These are phyloP conservation scores for Xylariaceae sp. DNA, from an alignment of 2,329 filamentous ascomycete species.

Conservation along the genomic window DNA sequence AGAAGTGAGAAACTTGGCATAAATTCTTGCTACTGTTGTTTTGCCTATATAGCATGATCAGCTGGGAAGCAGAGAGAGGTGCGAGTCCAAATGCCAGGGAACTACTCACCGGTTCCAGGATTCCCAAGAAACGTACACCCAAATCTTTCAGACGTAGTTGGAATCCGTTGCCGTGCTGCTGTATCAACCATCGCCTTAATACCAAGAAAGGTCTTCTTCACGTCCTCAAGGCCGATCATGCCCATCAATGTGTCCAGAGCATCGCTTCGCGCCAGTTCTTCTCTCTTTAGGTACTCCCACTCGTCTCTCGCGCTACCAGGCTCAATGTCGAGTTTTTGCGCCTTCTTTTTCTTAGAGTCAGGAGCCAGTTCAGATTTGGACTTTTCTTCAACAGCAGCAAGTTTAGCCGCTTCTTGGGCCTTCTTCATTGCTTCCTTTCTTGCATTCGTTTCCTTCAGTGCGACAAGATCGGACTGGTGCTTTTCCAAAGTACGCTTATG, in stretches of 20 bases:
- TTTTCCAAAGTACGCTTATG: not conserved
- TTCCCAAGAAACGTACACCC: constrained; percentile 61
- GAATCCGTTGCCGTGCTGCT: constrained; percentile 53
- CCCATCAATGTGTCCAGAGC: constrained; percentile 61
- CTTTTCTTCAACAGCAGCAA: not conserved
- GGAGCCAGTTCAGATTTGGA: not conserved
- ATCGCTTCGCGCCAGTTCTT: constrained; percentile 49
- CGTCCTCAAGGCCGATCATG: constrained; percentile 65
- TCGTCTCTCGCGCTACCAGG: constrained; percentile 40
- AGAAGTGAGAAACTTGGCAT: constrained; percentile 67
- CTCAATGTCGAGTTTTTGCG: not conserved
- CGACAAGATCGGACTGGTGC: not conserved
- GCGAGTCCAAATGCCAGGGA: not conserved
- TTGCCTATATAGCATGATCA: constrained; percentile 55
- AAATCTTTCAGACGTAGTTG: constrained; percentile 55
- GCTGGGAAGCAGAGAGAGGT: not conserved
- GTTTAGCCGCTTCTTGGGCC: not conserved
- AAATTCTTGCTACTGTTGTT: constrained; percentile 76
- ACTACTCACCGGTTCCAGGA: constrained; percentile 61
- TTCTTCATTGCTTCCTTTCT: not conserved
- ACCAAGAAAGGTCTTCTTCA: constrained; percentile 60
- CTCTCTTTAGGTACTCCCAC: constrained; percentile 58
- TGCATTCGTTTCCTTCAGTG: not conserved
- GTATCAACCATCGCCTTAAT: constrained; percentile 65
- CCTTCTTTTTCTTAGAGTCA: not conserved